phyloP scores from a whole-genome alignment of 352 stramenopile genomes.

The Phytophthora citricola region DNA sequence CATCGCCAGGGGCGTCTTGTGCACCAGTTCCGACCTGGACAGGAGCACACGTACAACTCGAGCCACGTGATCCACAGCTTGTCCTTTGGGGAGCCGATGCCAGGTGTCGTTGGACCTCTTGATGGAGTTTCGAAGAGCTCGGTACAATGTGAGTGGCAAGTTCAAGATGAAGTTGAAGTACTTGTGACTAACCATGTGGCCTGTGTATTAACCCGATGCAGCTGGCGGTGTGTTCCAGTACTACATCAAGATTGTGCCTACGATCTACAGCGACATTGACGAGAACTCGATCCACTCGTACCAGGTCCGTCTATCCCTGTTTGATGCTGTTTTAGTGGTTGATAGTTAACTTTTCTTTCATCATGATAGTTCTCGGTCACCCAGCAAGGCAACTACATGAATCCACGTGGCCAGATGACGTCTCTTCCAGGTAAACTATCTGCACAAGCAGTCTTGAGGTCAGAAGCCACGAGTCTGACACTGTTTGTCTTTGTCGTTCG shows the following conservation, averaged over 20 bases:
- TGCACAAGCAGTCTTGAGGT: not conserved
- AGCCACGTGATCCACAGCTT: conserved; percentile 83
- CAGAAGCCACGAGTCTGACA: not conserved
- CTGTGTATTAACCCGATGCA: conserved; percentile 28
- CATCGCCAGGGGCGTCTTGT: conserved; percentile 79
- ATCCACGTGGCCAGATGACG: conserved; percentile 68
- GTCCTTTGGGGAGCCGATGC: conserved; percentile 71
- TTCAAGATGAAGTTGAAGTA: conserved; percentile 1
- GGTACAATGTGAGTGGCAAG: conserved; percentile 38
- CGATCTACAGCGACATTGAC: conserved; percentile 84
- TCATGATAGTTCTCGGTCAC: conserved; percentile 77
- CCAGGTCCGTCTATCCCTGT: conserved; percentile 44
- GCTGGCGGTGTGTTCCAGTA: conserved; percentile 86
- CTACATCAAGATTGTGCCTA: conserved; percentile 90
- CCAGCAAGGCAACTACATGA: conserved; percentile 80
- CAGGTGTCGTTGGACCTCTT: conserved; percentile 48
- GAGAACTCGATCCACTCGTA: conserved; percentile 70
- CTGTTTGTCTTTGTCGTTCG: not conserved
- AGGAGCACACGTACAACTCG: conserved; percentile 82
- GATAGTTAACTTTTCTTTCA: conserved; percentile 11
- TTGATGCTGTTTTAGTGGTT: not conserved
- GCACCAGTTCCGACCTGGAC: conserved; percentile 83
- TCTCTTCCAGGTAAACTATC: conserved; percentile 59
- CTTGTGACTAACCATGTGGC: conserved; percentile 1
- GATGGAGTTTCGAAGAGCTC: conserved; percentile 67